A percentile compares a stretch with the other conserved stretches of the same genome.
phyloP scores from a whole-genome alignment of 345 rosid genomes.

The Boechera stricta region DNA sequence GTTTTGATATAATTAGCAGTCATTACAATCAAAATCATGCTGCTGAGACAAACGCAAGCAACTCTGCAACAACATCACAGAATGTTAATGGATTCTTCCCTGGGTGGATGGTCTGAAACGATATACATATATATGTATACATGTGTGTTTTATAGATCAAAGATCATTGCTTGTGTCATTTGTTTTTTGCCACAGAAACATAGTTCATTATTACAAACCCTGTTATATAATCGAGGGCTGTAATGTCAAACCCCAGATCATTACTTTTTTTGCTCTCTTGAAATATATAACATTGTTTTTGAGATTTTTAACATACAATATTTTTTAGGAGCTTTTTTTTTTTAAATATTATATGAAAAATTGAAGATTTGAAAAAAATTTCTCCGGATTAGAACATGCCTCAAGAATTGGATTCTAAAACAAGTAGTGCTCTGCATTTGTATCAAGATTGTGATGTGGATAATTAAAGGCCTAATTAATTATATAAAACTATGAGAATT shows the following conservation, averaged over 20 bases:
- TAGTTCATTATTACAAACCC: constrained; percentile 40
- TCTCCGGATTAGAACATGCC: constrained; percentile 17
- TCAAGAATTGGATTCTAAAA: constrained; percentile 30
- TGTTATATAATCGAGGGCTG: constrained; percentile 31
- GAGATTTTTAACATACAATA: too few species aligned
- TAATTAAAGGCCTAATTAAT: constrained; percentile 17
- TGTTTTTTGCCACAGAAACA: constrained; percentile 32
- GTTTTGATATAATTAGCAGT: constrained; percentile 19
- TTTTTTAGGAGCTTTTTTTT: constrained; percentile 1
- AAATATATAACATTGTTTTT: not conserved
- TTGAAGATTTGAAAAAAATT: not conserved
- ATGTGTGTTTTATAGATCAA: constrained; percentile 39
- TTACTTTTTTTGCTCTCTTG: not conserved
- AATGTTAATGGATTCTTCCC: constrained; percentile 49
- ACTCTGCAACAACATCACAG: constrained; percentile 47
- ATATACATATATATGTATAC: constrained; percentile 27
- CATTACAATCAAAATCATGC: constrained; percentile 38
- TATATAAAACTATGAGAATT: constrained; percentile 5
- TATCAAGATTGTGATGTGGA: constrained; percentile 31
- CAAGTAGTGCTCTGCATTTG: constrained; percentile 50
- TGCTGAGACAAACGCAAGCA: constrained; percentile 39
- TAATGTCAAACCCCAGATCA: constrained; percentile 23
- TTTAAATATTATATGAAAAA: not conserved
- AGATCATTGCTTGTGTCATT: constrained; percentile 34
- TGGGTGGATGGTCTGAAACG: constrained; percentile 54